These are phyloP conservation scores for Thymus quinquecostatus DNA, from an alignment of 257 asterid species.

Conservation along the genomic window DNA sequence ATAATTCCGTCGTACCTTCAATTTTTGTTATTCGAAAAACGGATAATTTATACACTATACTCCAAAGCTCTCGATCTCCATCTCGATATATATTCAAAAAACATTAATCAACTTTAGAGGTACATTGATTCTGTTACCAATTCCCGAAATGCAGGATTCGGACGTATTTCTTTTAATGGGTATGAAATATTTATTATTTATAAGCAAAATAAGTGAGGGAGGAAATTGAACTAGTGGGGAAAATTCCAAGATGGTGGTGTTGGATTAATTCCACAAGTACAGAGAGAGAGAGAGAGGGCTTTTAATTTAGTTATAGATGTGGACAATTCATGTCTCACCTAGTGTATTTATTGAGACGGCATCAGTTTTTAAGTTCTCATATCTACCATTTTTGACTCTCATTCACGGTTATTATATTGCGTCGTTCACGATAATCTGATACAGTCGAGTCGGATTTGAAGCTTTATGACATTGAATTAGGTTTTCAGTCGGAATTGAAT, in stretches of 20 bases:
- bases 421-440: no score
- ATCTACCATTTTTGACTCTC: neutral
- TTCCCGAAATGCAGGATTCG: neutral
- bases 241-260: neutral
- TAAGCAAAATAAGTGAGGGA: neutral
- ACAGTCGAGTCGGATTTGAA: no score
- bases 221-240: neutral
- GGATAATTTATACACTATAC: no score
- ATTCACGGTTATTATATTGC: no score
- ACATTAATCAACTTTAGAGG: no score
- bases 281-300: neutral
- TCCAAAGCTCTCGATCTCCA: no score
- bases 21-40: no score
- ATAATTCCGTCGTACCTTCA: no score
- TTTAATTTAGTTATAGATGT: neutral
- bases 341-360: constrained; percentile 8
- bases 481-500: no score
- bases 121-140: neutral
- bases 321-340: neutral
- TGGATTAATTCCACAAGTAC: neutral
- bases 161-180: constrained; percentile 2
- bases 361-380: neutral
- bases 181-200: neutral
- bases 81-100: no score
- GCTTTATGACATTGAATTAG: no score